Percentiles rank a stretch among this genome's conserved stretches.
These are phyloP conservation scores for Lasiosphaeriaceae sp. DNA, from an alignment of 495 filamentous ascomycete species.

Conservation along the genomic window DNA sequence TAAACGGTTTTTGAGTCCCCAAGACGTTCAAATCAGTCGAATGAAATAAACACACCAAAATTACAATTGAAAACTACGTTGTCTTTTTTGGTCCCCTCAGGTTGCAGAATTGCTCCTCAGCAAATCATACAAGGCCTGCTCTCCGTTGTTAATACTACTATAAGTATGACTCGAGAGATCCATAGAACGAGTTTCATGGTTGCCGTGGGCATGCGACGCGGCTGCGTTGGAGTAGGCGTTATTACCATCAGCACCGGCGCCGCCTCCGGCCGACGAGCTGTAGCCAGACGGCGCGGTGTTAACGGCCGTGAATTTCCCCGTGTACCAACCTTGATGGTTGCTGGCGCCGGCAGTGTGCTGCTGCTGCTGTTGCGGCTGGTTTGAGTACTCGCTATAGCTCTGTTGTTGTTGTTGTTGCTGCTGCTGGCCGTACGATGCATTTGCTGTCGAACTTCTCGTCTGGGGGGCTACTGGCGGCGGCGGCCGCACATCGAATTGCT, in stretches of 20 bases:
- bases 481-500: constrained; percentile 25
- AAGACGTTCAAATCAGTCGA: too few relatives aligned
- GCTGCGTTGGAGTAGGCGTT: constrained; percentile 10
- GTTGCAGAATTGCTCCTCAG: too few relatives aligned
- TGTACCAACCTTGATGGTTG: constrained; percentile 1
- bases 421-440: constrained; percentile 17
- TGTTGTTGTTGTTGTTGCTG: constrained; percentile 19
- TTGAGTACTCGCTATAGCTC: constrained; percentile 13
- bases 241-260: constrained; percentile 1
- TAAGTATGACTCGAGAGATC: constrained; percentile 30
- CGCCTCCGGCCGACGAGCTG: constrained; percentile 10
- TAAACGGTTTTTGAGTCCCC: too few relatives aligned
- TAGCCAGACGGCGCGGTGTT: constrained; percentile 14
- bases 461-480: constrained; percentile 11
- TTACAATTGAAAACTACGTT: too few relatives aligned
- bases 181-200: constrained; percentile 17
- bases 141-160: constrained; percentile 23
- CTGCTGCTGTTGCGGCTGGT: constrained; percentile 11
- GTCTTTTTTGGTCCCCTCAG: too few relatives aligned
- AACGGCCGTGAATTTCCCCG: neutral
- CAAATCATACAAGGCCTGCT: constrained; percentile 24
- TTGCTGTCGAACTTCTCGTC: constrained; percentile 16
- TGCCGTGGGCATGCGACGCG: constrained; percentile 10
- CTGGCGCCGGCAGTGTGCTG: constrained; percentile 10
- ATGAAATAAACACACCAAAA: neutral